phyloP scores from a whole-genome alignment of 2,329 filamentous ascomycete species.

The Monilinia vaccinii-corymbosi region DNA sequence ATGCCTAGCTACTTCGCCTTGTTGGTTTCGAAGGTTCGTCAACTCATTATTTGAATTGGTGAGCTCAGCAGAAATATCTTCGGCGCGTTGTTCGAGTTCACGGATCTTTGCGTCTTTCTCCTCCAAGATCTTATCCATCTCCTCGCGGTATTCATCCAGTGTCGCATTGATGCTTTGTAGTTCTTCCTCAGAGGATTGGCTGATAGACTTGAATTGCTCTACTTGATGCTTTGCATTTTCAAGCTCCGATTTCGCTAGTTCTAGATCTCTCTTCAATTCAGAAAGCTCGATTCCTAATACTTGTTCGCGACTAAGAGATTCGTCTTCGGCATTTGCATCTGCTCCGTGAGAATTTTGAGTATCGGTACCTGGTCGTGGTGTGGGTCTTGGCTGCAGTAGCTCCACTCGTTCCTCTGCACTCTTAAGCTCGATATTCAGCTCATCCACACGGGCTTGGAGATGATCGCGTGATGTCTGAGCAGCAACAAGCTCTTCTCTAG shows the following conservation, averaged over 20 bases:
- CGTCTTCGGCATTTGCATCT: slow-evolving; percentile 39
- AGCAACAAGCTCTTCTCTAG: slow-evolving; percentile 77
- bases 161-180: slow-evolving; percentile 70
- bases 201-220: slow-evolving; percentile 82
- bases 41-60: slow-evolving; percentile 75
- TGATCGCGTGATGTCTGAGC: slow-evolving; percentile 85
- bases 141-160: slow-evolving; percentile 78
- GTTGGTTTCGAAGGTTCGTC: slow-evolving; percentile 67
- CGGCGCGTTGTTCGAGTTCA: slow-evolving; percentile 73
- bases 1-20: slow-evolving; percentile 61
- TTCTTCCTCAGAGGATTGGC: slow-evolving; percentile 79
- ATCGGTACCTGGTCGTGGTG: slow-evolving; percentile 44
- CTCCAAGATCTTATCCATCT: slow-evolving; percentile 66
- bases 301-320: slow-evolving; percentile 59
- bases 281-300: slow-evolving; percentile 77
- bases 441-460: slow-evolving; percentile 78
- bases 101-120: slow-evolving; percentile 73
- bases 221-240: slow-evolving; percentile 72
- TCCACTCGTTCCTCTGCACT: slow-evolving; percentile 82
- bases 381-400: slow-evolving; percentile 71
- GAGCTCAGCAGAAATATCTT: slow-evolving; percentile 77
- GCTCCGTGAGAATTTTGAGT: slow-evolving; percentile 34
- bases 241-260: slow-evolving; percentile 70
- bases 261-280: slow-evolving; percentile 79
- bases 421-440: slow-evolving; percentile 78